Evolutionary conservation across 2,329 filamentous ascomycete genomes (phyloP).

Genomic region (Tolypocladium capitatum): DNA sequence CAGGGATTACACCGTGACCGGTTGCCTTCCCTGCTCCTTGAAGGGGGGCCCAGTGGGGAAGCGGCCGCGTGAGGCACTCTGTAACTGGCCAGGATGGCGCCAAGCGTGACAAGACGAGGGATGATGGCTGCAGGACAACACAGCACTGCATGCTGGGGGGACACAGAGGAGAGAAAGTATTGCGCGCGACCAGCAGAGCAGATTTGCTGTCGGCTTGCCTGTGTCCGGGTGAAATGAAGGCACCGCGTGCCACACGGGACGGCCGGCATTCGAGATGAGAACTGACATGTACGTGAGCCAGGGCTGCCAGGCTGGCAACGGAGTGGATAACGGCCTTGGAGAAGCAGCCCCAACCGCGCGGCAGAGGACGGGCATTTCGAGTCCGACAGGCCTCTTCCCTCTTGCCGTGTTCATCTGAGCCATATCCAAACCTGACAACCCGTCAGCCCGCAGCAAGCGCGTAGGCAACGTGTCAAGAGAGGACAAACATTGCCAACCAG

Average conservation of each 20-base stretch:
- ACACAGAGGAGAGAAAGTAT: background rate
- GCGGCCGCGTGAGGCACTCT: slow-evolving; percentile 22
- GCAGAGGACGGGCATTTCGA: background rate
- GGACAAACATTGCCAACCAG: background rate
- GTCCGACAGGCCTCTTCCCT: background rate
- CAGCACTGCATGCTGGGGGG: slow-evolving; percentile 23
- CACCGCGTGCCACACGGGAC: background rate
- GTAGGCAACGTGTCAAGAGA: background rate
- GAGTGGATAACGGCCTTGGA: background rate
- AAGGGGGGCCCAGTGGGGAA: slow-evolving; percentile 12
- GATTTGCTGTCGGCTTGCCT: background rate
- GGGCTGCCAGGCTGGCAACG: background rate
- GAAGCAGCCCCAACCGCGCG: background rate
- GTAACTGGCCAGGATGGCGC: slow-evolving; percentile 22
- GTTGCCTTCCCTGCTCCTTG: slow-evolving; percentile 25
- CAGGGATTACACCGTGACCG: slow-evolving; percentile 22
- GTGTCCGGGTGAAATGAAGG: slow-evolving; percentile 1
- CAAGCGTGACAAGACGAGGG: slow-evolving; percentile 23
- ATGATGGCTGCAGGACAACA: slow-evolving; percentile 31
- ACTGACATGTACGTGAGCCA: background rate
- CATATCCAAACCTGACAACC: background rate
- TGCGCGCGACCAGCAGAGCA: background rate
- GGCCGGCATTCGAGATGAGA: background rate
- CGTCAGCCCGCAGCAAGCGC: background rate
- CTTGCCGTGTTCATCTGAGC: background rate